These are phyloP conservation scores for Penicillium longicatenatum DNA, from an alignment of 495 filamentous ascomycete species.

Conservation along the genomic window DNA sequence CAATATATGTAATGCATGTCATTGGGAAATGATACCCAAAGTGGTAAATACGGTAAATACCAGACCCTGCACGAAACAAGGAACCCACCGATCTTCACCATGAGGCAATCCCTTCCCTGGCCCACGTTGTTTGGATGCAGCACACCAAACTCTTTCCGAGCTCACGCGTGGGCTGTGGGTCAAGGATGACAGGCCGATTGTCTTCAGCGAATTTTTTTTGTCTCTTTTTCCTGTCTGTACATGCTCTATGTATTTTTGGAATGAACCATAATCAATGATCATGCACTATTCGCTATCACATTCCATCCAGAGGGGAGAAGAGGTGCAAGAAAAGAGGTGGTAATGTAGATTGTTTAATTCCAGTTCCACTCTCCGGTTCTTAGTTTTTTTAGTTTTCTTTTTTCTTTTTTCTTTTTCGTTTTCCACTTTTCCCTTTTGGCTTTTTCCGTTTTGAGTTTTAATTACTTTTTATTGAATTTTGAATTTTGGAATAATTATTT, in stretches of 20 bases:
- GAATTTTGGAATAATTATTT: not conserved
- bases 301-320: not conserved
- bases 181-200: conserved; percentile 44
- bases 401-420: not conserved
- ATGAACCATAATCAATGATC: no score
- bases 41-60: not conserved
- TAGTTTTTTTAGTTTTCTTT: not conserved
- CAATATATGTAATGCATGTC: no score
- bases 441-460: not conserved
- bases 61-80: conserved; percentile 17
- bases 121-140: conserved; percentile 50
- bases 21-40: no score
- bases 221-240: not conserved
- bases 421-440: not conserved
- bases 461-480: not conserved
- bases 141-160: conserved; percentile 43
- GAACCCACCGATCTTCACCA: conserved; percentile 32
- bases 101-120: conserved; percentile 35
- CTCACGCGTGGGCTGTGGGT: conserved; percentile 48
- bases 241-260: no score
- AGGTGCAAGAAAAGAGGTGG: not conserved
- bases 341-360: not conserved
- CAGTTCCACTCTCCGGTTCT: not conserved
- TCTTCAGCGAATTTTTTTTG: conserved; percentile 32
- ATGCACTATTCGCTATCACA: no score